A percentile compares a stretch with the other conserved stretches of the same genome.
Conservation (phyloP, 257 asterid genomes). For the Thymus quinquecostatus region DNA sequence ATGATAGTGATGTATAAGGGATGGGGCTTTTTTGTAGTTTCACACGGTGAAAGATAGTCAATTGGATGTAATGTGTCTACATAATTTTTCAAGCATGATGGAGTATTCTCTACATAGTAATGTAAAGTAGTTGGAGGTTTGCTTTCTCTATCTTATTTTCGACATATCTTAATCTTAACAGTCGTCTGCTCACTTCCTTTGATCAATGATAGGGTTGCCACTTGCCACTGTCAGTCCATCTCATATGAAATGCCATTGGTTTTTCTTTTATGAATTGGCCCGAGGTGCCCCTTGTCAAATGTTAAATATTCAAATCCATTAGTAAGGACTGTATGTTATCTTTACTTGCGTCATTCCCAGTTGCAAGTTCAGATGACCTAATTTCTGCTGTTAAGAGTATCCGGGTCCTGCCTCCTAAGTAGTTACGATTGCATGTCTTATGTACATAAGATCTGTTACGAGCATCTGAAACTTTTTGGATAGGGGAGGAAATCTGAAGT, state of each 20-base stretch:
- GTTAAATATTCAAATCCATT: not conserved
- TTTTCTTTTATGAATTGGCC: not conserved
- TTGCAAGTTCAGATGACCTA: not conserved
- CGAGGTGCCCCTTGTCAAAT: not conserved
- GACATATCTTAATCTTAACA: not conserved
- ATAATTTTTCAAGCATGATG: constrained; percentile 4
- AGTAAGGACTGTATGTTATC: not conserved
- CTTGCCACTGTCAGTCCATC: not conserved
- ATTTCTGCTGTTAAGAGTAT: not conserved
- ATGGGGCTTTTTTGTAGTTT: constrained; percentile 2
- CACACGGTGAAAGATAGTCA: constrained; percentile 1
- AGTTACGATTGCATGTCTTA: not conserved
- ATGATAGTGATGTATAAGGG: not conserved
- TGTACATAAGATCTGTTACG: not conserved
- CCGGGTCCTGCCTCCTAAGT: not conserved
- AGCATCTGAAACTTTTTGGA: not conserved
- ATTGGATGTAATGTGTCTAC: constrained; percentile 11
- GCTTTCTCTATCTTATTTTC: too few species aligned
- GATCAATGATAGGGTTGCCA: constrained; percentile 5
- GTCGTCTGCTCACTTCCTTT: too few species aligned
- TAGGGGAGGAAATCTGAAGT: not conserved
- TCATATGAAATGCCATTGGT: not conserved
- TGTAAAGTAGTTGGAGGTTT: constrained; percentile 5
- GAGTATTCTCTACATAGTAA: not conserved
- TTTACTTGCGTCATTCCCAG: not conserved